Conservation (phyloP, 192 early-diverging fungal genomes). For the Coemansia javaensis region DNA sequence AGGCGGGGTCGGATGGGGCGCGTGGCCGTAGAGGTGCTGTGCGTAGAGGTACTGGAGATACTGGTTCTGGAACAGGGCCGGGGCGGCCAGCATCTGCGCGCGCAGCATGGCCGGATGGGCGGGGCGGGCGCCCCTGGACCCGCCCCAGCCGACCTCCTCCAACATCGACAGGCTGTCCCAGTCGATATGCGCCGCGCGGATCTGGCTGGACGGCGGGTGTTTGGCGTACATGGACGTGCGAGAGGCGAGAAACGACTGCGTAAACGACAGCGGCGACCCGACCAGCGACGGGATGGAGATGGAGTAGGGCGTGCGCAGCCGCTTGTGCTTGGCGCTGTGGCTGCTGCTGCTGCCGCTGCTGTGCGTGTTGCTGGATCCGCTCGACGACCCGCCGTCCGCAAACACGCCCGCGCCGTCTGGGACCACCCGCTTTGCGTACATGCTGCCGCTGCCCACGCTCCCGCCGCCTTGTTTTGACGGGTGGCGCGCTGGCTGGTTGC, state of each 20-base stretch:
- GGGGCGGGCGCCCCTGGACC: neutral
- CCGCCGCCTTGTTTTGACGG: no score
- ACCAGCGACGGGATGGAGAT: constrained; percentile 47
- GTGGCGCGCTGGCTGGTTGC: constrained; percentile 5
- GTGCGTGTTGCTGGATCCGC: constrained; percentile 28
- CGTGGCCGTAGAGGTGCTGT: neutral
- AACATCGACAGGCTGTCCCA: constrained; percentile 48
- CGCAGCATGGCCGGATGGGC: neutral
- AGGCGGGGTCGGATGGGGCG: neutral
- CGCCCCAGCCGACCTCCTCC: constrained; percentile 16
- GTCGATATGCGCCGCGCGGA: constrained; percentile 47
- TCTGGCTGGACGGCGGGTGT: constrained; percentile 49
- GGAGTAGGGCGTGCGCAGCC: constrained; percentile 36
- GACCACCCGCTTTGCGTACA: no score
- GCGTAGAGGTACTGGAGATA: neutral
- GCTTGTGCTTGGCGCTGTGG: constrained; percentile 15
- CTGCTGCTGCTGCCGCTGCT: constrained; percentile 11
- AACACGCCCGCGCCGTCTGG: no score
- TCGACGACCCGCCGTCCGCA: constrained; percentile 27
- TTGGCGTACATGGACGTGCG: constrained; percentile 44
- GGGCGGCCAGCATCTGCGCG: neutral
- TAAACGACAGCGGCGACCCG: constrained; percentile 46
- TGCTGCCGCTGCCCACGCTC: no score
- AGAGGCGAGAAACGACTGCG: constrained; percentile 45
- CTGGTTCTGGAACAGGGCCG: neutral